These are phyloP conservation scores for Xylaria castorea DNA, from an alignment of 495 filamentous ascomycete genomes.

Conservation along the genomic window DNA sequence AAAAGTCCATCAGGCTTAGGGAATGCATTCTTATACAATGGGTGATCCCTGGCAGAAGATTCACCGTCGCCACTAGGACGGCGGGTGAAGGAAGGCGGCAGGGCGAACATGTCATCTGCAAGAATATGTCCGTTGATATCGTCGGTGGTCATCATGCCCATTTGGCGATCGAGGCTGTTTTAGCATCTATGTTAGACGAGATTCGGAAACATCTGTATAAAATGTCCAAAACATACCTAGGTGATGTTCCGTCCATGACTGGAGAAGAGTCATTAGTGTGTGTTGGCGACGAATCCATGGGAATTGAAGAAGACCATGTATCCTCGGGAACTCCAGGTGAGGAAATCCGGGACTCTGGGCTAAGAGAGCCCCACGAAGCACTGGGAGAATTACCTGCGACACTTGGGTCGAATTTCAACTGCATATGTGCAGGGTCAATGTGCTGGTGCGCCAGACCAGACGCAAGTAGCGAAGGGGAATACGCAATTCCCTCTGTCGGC, in stretches of 20 bases:
- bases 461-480: slow-evolving; percentile 45
- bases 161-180: slow-evolving; percentile 44
- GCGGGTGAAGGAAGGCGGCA: slow-evolving; percentile 53
- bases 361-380: slow-evolving; percentile 57
- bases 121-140: slow-evolving; percentile 50
- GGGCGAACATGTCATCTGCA: slow-evolving; percentile 52
- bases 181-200: slow-evolving; percentile 39
- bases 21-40: slow-evolving; percentile 74
- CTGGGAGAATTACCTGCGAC: slow-evolving; percentile 52
- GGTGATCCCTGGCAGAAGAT: slow-evolving; percentile 74
- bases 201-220: slow-evolving; percentile 24
- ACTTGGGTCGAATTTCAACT: slow-evolving; percentile 50
- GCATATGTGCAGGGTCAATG: slow-evolving; percentile 51
- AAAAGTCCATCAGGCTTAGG: slow-evolving; percentile 77
- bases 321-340: slow-evolving; percentile 56
- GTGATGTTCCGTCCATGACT: slow-evolving; percentile 53
- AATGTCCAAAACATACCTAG: slow-evolving; percentile 50
- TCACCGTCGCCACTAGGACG: slow-evolving; percentile 59
- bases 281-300: slow-evolving; percentile 49
- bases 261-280: slow-evolving; percentile 57
- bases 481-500: slow-evolving; percentile 51
- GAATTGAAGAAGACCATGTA: slow-evolving; percentile 48
- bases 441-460: slow-evolving; percentile 49
- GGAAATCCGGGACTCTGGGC: slow-evolving; percentile 56
- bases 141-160: slow-evolving; percentile 50